phyloP scores from a whole-genome alignment of 1,139 yeast genomes.

The Torulaspora pretoriensis region DNA sequence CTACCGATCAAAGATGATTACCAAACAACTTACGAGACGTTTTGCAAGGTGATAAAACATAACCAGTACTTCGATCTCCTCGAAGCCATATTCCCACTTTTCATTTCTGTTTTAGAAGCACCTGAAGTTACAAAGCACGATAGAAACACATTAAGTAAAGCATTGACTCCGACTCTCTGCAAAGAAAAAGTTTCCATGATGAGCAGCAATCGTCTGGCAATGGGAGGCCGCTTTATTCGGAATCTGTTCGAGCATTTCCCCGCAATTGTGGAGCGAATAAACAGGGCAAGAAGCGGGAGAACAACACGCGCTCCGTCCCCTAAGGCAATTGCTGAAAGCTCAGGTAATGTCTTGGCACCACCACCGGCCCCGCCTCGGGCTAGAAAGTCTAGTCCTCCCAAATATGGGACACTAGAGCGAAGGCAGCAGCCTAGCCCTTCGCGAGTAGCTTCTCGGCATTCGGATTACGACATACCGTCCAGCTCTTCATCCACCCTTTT shows the following conservation, averaged over 20 bases:
- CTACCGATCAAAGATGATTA: constrained; percentile 49
- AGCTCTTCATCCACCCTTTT: constrained; percentile 12
- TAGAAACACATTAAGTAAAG: constrained; percentile 44
- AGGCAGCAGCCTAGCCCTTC: constrained; percentile 2
- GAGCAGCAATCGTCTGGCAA: constrained; percentile 45
- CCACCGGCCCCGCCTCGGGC: constrained; percentile 30
- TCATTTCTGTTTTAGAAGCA: constrained; percentile 38
- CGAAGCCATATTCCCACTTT: constrained; percentile 43
- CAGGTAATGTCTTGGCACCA: constrained; percentile 7
- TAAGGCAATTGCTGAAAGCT: neutral
- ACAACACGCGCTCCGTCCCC: constrained; percentile 2
- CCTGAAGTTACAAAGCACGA: constrained; percentile 44
- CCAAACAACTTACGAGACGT: constrained; percentile 40
- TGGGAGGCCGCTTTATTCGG: constrained; percentile 49
- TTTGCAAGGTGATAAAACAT: constrained; percentile 37
- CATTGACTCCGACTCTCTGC: constrained; percentile 49
- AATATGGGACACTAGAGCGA: constrained; percentile 14
- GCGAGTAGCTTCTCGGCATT: constrained; percentile 5
- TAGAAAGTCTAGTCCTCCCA: constrained; percentile 27
- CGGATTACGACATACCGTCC: constrained; percentile 3
- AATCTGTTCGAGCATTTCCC: constrained; percentile 49
- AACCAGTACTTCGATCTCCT: constrained; percentile 35
- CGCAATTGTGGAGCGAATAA: constrained; percentile 18
- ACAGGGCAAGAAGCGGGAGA: constrained; percentile 13
- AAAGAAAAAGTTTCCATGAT: constrained; percentile 47